Evolutionary conservation across 2,329 filamentous ascomycete species (phyloP).

Genomic region (Calonectria pteridis): DNA sequence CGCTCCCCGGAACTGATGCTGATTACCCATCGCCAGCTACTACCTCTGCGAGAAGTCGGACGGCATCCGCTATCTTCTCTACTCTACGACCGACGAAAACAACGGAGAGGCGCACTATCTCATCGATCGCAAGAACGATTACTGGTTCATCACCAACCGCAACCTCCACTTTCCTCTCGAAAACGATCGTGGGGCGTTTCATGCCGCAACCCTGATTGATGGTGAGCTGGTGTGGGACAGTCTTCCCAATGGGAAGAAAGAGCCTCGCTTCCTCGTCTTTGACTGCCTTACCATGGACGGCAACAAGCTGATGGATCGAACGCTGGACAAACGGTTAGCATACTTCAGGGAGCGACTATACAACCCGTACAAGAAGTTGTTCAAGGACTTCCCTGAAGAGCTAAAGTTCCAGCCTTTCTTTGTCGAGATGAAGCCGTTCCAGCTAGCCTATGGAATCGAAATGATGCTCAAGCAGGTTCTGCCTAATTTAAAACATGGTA

Average conservation of each 20-base stretch:
- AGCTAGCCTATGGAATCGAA: conserved; percentile 88
- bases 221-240: conserved; percentile 93
- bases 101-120: conserved; percentile 83
- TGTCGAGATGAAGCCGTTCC: conserved; percentile 89
- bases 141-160: conserved; percentile 81
- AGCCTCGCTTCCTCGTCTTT: conserved; percentile 91
- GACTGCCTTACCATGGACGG: conserved; percentile 89
- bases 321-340: conserved; percentile 88
- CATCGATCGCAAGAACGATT: conserved; percentile 98
- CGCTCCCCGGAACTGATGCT: conserved; percentile 3
- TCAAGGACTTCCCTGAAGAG: conserved; percentile 77
- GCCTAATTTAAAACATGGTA: conserved; percentile 88
- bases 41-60: conserved; percentile 99
- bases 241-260: conserved; percentile 73
- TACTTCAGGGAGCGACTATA: conserved; percentile 86
- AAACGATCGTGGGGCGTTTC: conserved; percentile 74
- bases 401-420: conserved; percentile 79
- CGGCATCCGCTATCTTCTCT: conserved; percentile 94
- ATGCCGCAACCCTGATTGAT: conserved; percentile 86
- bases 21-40: conserved; percentile 67
- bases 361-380: conserved; percentile 74
- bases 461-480: conserved; percentile 93
- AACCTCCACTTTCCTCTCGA: conserved; percentile 85
- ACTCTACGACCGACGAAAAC: conserved; percentile 77
- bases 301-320: conserved; percentile 79